phyloP scores from a whole-genome alignment of 2,329 filamentous ascomycete species.

The Aspergillus fischeri region DNA sequence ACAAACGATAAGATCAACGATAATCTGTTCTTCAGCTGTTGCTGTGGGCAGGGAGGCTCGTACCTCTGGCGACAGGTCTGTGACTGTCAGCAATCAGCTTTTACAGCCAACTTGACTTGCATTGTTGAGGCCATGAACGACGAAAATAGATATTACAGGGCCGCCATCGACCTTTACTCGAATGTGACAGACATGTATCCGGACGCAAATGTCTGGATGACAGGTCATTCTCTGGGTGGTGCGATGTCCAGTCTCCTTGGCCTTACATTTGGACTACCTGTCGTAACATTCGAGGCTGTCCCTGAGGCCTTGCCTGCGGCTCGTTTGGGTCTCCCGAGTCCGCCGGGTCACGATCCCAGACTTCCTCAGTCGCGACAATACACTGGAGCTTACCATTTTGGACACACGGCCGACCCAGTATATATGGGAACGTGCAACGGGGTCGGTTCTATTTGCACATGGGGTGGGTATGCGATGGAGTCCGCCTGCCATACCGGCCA shows the following conservation, averaged over 20 bases:
- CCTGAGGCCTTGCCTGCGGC: constrained; percentile 84
- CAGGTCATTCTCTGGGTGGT: constrained; percentile 89
- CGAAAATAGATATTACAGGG: constrained; percentile 88
- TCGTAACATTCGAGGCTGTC: constrained; percentile 89
- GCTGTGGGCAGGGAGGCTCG: constrained; percentile 88
- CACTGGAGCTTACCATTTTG: constrained; percentile 84
- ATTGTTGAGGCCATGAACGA: constrained; percentile 68
- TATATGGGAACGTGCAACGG: constrained; percentile 93
- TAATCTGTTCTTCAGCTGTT: constrained; percentile 97
- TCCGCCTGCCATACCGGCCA: constrained; percentile 85
- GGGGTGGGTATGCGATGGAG: constrained; percentile 91
- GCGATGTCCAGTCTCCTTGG: constrained; percentile 84
- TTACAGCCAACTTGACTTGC: constrained; percentile 89
- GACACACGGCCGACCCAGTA: constrained; percentile 91
- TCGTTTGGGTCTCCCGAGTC: constrained; percentile 78
- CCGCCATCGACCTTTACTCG: constrained; percentile 81
- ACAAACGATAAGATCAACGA: constrained; percentile 98
- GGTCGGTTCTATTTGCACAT: constrained; percentile 80
- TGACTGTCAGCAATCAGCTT: constrained; percentile 82
- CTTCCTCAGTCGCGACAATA: constrained; percentile 66
- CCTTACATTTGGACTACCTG: constrained; percentile 83
- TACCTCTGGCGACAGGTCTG: constrained; percentile 90
- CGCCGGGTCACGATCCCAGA: constrained; percentile 70
- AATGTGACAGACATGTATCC: constrained; percentile 91
- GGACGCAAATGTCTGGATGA: constrained; percentile 77